Evolutionary conservation across 1,284 basidiomycete genomes (phyloP), one percentile per base, ranked within the genome.

Genomic region (Sanguinoderma infundibulare): DNA sequence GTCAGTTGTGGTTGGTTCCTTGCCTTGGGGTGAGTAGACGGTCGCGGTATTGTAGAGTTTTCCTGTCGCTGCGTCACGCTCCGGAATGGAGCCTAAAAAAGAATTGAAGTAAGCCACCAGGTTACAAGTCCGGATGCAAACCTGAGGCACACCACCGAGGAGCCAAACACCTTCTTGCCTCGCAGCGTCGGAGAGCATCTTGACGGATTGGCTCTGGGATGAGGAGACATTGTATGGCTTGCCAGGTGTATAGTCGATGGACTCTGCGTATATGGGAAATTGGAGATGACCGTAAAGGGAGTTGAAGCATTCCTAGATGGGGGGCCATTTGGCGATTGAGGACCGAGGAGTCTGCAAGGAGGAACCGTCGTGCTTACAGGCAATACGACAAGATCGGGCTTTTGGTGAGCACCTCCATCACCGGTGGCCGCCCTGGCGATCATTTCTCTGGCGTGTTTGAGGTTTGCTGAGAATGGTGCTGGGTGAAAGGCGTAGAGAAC

Each of bases 1-100:
- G 47, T 10, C 50, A 6, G n/a, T 50, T 26, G 30, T 20, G 34
- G 40, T 35, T 36, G 22, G n/a, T n/a, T n/a, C n/a, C 24, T 42
- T 28, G 86, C 96, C 96, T 75, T 90, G 72, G 0, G 95, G 94
- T 65, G 92, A 89, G 77, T 96, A 98, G 2, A 95, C 95, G 1
- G 92, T 96, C 62, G 91, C 88, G 1, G 95, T 96, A 74, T 98
- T 98, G 78, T 94, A 98, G n/a, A 98, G 68, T 62, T 91, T 85
- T 60, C 86, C 85, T 46, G 87, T 84, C 3, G 72, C 69, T 4
- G 70, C 70, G 64, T 93, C 92, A 55, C 85, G 83, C 74, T 98
- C 96, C 0, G 96, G 96, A 58, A 98, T 96, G 1, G 95, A 92
- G 24, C 96, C 94, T 95, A 64, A 22, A 28, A 17, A 59, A 26